Percentiles rank a stretch among this genome's conserved stretches.
Conservation (phyloP, 164 flowering plant genomes). For the Liquidambar formosana region DNA sequence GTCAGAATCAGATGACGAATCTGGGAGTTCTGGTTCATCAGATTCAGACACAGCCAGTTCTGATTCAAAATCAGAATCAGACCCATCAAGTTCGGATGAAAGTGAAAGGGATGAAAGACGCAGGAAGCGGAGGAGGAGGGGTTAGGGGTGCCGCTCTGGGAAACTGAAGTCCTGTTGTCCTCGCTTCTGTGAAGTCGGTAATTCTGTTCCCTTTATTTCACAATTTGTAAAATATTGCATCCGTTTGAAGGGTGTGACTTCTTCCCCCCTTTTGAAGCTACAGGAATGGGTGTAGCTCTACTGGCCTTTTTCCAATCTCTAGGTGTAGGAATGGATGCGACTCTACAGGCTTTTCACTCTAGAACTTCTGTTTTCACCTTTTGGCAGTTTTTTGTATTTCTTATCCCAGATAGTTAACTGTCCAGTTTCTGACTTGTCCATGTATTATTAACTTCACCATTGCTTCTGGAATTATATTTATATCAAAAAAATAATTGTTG, state of each 20-base stretch:
- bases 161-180: background rate
- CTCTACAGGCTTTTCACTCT: too few species aligned
- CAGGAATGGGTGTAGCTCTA: too few species aligned
- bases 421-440: too few species aligned
- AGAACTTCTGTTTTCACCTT: too few species aligned
- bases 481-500: too few species aligned
- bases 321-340: too few species aligned
- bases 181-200: background rate
- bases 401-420: too few species aligned
- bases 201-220: background rate
- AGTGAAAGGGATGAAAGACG: constrained; percentile 29
- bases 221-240: background rate
- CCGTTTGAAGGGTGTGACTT: background rate
- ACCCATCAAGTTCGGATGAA: constrained; percentile 39
- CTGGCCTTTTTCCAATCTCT: too few species aligned
- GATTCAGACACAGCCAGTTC: constrained; percentile 35
- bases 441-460: too few species aligned
- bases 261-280: too few species aligned
- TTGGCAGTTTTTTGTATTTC: too few species aligned
- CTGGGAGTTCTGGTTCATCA: constrained; percentile 39
- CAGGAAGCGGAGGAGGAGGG: constrained; percentile 39
- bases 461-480: too few species aligned
- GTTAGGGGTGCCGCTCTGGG: background rate
- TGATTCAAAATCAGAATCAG: constrained; percentile 27
- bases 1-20: constrained; percentile 49